A percentile compares a stretch with the other conserved stretches of the same genome.
phyloP scores from a whole-genome alignment of 345 rosid species.

The Adansonia digitata region DNA sequence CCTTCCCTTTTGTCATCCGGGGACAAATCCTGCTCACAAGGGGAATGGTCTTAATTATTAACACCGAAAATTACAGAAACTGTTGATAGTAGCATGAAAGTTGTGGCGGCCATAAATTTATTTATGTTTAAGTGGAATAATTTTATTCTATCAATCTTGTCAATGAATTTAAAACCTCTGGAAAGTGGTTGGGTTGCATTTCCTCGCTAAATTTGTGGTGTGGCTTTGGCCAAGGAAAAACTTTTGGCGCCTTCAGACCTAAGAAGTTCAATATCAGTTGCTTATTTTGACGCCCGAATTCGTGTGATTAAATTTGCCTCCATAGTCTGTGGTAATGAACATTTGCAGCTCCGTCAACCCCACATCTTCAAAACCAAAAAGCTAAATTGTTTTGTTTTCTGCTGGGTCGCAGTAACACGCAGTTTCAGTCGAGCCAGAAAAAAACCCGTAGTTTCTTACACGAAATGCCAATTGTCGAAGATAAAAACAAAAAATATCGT shows the following conservation, averaged over 20 bases:
- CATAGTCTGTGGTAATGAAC: constrained; percentile 23
- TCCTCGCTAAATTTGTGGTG: background rate
- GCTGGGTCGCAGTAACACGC: no score
- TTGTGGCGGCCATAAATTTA: no score
- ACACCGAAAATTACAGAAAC: no score
- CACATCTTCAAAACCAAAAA: background rate
- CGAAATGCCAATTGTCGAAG: background rate
- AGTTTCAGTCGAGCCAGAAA: no score
- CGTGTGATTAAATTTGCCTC: background rate
- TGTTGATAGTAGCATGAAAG: no score
- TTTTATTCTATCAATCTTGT: background rate
- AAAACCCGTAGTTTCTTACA: background rate
- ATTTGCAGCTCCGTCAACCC: background rate
- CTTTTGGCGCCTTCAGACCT: no score
- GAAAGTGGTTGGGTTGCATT: background rate
- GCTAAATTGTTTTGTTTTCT: no score
- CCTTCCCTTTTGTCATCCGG: constrained; percentile 85
- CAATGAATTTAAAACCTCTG: background rate
- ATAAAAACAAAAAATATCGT: background rate
- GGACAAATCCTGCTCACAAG: constrained; percentile 65
- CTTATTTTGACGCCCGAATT: background rate
- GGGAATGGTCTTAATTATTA: no score
- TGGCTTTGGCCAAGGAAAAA: no score
- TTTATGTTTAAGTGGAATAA: background rate
- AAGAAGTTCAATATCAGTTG: background rate